phyloP scores from a whole-genome alignment of 2,329 filamentous ascomycete species.

The Fusarium sp. region DNA sequence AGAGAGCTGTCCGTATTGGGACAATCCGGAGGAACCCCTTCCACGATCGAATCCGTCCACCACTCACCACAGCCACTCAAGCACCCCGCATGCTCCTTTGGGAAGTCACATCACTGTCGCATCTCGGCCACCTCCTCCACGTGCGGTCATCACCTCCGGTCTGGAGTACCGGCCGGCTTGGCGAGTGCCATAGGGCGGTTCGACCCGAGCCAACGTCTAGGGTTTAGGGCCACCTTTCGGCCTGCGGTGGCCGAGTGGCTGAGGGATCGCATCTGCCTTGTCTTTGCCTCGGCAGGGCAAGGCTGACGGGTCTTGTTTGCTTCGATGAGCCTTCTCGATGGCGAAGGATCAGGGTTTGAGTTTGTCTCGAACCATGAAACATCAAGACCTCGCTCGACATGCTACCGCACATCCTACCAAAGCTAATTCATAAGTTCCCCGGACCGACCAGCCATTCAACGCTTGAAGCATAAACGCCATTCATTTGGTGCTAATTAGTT shows the following conservation, averaged over 20 bases:
- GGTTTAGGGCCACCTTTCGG: neutral
- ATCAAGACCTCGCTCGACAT: neutral
- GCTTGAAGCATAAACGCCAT: neutral
- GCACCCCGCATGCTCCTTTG: slow-evolving; percentile 36
- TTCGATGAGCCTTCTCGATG: neutral
- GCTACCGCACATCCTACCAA: neutral
- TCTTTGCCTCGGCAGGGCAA: slow-evolving; percentile 9
- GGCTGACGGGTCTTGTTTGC: neutral
- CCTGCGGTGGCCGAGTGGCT: slow-evolving; percentile 16
- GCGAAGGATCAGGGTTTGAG: neutral
- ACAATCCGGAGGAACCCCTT: slow-evolving; percentile 39
- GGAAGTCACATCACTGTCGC: slow-evolving; percentile 12
- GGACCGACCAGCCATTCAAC: neutral
- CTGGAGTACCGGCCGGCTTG: slow-evolving; percentile 29
- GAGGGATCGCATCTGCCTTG: slow-evolving; percentile 8
- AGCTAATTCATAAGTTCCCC: neutral
- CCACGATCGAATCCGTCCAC: slow-evolving; percentile 38
- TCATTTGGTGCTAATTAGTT: neutral
- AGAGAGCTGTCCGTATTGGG: slow-evolving; percentile 35
- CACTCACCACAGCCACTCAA: slow-evolving; percentile 3
- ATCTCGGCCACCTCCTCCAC: slow-evolving; percentile 10
- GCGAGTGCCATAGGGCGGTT: slow-evolving; percentile 31
- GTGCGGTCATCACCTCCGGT: slow-evolving; percentile 24
- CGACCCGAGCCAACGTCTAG: slow-evolving; percentile 36
- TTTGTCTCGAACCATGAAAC: neutral